Evolutionary conservation across 805 yeast species (phyloP).

Genomic region (Jamesozyma spencerorum): DNA sequence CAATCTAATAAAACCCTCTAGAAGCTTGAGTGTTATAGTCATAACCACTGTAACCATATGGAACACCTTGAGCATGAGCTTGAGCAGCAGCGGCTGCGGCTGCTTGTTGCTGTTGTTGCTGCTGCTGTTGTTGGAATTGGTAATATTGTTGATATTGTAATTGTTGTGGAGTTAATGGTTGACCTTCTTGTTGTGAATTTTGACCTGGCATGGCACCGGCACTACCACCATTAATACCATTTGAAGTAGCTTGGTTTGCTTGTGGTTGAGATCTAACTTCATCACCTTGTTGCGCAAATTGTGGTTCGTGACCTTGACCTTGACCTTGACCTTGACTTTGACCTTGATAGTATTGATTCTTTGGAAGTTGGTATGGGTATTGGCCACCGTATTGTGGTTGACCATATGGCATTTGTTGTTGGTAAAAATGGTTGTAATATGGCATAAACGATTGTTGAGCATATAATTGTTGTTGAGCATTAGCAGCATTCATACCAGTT

Average conservation of each 20-base stretch:
- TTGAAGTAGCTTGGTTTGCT: background rate
- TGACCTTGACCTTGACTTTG: conserved; percentile 15
- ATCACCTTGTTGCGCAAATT: conserved; percentile 9
- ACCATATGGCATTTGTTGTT: conserved; percentile 30
- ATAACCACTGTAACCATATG: conserved; percentile 27
- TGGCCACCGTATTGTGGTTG: conserved; percentile 32
- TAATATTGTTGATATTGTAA: conserved; percentile 26
- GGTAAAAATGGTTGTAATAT: conserved; percentile 29
- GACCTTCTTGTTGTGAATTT: conserved; percentile 4
- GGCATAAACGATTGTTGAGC: conserved; percentile 29
- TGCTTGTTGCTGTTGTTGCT: conserved; percentile 5
- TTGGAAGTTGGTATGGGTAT: conserved; percentile 28
- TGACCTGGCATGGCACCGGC: background rate
- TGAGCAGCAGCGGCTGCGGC: conserved; percentile 19
- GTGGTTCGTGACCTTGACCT: conserved; percentile 6
- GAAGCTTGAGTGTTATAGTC: conserved; percentile 27
- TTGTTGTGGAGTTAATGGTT: conserved; percentile 13
- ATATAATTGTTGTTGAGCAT: conserved; percentile 24
- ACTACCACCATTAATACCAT: too few relatives aligned
- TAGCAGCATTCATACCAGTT: conserved; percentile 9
- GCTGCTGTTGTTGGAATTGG: conserved; percentile 17
- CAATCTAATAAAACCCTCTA: conserved; percentile 25
- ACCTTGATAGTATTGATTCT: conserved; percentile 15
- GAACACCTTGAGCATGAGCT: conserved; percentile 23
- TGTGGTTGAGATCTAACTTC: conserved; percentile 16